Base-by-base conservation (phyloP, 2,329 filamentous ascomycete species). In the Epichloe bromicola region DNA sequence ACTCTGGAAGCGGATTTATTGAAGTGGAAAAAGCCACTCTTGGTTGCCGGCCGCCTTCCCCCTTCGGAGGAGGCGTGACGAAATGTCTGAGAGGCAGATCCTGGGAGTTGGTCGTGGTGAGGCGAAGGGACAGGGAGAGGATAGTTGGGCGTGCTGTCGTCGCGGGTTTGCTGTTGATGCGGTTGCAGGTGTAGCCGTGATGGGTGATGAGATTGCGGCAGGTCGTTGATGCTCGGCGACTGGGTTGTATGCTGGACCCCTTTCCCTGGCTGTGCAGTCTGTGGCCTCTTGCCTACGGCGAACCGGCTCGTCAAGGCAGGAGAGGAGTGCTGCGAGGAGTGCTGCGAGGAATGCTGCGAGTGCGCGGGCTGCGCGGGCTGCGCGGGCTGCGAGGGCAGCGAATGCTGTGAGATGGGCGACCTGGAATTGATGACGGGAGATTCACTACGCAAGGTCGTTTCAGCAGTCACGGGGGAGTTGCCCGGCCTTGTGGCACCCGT, bases 11-110 rank as follows among this genome's bases (percentile, higher is more conserved):
- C 63, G 23, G 61, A 62, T 58, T 76, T 77, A 55, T 66, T 69
- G 61, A 76, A 76, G 60, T 73, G 70, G 59, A 75, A 75, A 63
- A 76, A 75, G 56, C 71, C 70, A 58, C 70, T 69, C 59, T 72
- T 75, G 52, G 70, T 67, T n/a, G 66, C 56, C 57, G 71, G 73
- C 20, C 38, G 52, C 40, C 40, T 43, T 2, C 26, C 15, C 20
- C 20, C 47, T 33, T 44, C 42, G 14, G 52, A n/a, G 49, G 36
- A 43, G 33, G 45, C 41, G 40, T 42, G 41, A 33, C 48, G 52
- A 23, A 41, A 19, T 14, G 48, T 15, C 19, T 17, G 54, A 56
- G 55, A 57, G 49, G 48, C 50, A 50, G 49, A 41, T 36, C 12
- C 41, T 19, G 52, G 19, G 26, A 2, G 26, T 37, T 51, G 46